These are phyloP conservation scores for Paraurostyla sp. DNA, from an alignment of 73 alveolate species.

Conservation along the genomic window DNA sequence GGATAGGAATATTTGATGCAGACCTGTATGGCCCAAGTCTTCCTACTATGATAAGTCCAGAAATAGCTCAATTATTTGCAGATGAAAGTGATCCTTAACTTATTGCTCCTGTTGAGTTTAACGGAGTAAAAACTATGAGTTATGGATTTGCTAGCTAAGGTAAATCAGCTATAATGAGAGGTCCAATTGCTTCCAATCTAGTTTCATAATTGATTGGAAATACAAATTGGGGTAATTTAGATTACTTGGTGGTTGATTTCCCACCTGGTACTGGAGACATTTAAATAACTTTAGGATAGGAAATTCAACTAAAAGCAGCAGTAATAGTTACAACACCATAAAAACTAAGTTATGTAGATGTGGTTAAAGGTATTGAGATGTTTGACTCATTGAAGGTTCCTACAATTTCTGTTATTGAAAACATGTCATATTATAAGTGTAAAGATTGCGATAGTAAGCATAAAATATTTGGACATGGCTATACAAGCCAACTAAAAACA, in stretches of 20 bases:
- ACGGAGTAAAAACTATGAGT: constrained; percentile 92
- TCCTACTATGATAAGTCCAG: constrained; percentile 89
- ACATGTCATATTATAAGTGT: constrained; percentile 89
- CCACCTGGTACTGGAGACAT: constrained; percentile 99
- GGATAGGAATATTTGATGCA: constrained; percentile 93
- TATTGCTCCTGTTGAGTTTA: constrained; percentile 85
- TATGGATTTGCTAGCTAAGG: constrained; percentile 89
- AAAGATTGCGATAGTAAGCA: constrained; percentile 82
- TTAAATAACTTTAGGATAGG: constrained; percentile 89
- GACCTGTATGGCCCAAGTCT: constrained; percentile 95
- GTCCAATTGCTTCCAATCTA: constrained; percentile 94
- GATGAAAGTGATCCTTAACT: constrained; percentile 84
- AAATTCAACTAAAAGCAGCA: constrained; percentile 85
- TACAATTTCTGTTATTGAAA: constrained; percentile 90
- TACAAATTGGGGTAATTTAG: constrained; percentile 96
- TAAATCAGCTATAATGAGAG: constrained; percentile 92
- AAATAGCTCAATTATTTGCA: constrained; percentile 65
- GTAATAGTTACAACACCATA: constrained; percentile 97
- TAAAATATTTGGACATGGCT: constrained; percentile 90
- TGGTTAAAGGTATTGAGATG: constrained; percentile 93
- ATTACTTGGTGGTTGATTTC: constrained; percentile 93
- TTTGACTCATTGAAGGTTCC: constrained; percentile 92
- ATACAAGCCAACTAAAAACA: constrained; percentile 76
- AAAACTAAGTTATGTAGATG: constrained; percentile 91
- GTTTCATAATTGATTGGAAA: constrained; percentile 79